Conservation (phyloP, 345 rosid genomes). For the Excoecaria agallocha region DNA sequence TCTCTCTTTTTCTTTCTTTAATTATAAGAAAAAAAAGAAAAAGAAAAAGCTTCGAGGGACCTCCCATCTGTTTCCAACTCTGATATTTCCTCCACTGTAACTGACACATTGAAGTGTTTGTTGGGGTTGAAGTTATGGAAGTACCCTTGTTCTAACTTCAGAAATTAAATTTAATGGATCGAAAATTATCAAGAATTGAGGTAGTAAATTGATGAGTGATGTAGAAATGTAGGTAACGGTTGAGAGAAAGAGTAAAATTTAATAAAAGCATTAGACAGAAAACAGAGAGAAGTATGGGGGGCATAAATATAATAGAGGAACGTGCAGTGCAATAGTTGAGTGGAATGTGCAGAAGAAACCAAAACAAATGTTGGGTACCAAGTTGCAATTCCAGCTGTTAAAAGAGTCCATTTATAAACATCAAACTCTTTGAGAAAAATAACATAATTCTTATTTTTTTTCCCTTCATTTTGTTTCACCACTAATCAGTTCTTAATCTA, state of each 20-base stretch:
- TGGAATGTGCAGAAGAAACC: conserved; percentile 31
- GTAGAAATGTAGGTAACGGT: too few relatives aligned
- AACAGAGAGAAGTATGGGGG: neutral
- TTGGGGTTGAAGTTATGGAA: conserved; percentile 29
- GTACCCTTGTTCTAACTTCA: conserved; percentile 8
- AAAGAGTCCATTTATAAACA: conserved; percentile 25
- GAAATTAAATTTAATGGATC: too few relatives aligned
- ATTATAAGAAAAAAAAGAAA: conserved; percentile 9
- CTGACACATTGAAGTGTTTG: conserved; percentile 41
- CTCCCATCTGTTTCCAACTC: conserved; percentile 27
- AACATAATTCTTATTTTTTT: too few relatives aligned
- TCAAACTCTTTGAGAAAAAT: too few relatives aligned
- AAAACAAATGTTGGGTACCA: conserved; percentile 32
- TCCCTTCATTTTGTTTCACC: too few relatives aligned
- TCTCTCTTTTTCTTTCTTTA: neutral
- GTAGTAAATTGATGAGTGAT: too few relatives aligned
- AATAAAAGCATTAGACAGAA: too few relatives aligned
- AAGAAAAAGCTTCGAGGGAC: conserved; percentile 28
- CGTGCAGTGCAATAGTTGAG: conserved; percentile 29
- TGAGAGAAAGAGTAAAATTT: too few relatives aligned
- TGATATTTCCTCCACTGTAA: conserved; percentile 19
- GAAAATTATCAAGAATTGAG: too few relatives aligned
- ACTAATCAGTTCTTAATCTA: too few relatives aligned
- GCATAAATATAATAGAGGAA: conserved; percentile 31
- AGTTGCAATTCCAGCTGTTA: conserved; percentile 40